Evolutionary conservation across 495 filamentous ascomycete species (phyloP), one percentile per base, ranked within the genome.

Genomic region (Venustampulla echinocandica): DNA sequence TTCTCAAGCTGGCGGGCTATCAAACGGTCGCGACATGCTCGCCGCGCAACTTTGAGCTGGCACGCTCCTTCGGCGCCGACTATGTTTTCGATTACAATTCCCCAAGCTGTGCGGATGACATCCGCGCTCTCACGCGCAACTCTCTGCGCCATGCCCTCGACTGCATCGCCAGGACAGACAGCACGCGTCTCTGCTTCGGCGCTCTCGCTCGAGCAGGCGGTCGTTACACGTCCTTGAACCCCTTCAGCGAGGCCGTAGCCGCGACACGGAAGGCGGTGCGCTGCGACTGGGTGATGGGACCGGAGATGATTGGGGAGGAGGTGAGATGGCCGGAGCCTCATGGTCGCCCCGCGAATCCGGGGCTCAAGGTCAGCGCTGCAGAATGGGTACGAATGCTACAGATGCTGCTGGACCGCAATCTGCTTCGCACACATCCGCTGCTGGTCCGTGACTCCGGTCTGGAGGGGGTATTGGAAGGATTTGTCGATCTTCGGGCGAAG

Each of bases 1-100:
- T 84, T 10, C 42, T 53, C n/a, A 15, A 70, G 62, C n/a, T n/a
- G n/a, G n/a, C 79, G 0, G 81, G 81, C 1, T 74, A 73, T 23
- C 67, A 73, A 11, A 79, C 82, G 2, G 58, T 81, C 39, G 63
- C 71, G 0, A 80, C 76, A 0, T 65, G 73, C 1, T 73, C 69
- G 1, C 57, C 62, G 0, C 66, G 66, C 49, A 82, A 83, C 57
- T 69, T 74, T 30, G 67, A 67, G 0, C 69, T 68, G 37, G 59
- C 74, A 32, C 69, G 67, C 49, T 51, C 42, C 1, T 64, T 79
- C 0, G 78, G 81, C 4, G 80, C 79, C 0, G 63, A 43, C 14
- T 44, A 64, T 17, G 75, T 69, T 1, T 74, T 80, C 36, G 78
- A 85, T 57, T 81, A 84, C 58, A 60, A 61, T 5, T 47, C 44